These are phyloP conservation scores for Tricholoma sp. DNA, from an alignment of 768 basidiomycete genomes.

Conservation along the genomic window DNA sequence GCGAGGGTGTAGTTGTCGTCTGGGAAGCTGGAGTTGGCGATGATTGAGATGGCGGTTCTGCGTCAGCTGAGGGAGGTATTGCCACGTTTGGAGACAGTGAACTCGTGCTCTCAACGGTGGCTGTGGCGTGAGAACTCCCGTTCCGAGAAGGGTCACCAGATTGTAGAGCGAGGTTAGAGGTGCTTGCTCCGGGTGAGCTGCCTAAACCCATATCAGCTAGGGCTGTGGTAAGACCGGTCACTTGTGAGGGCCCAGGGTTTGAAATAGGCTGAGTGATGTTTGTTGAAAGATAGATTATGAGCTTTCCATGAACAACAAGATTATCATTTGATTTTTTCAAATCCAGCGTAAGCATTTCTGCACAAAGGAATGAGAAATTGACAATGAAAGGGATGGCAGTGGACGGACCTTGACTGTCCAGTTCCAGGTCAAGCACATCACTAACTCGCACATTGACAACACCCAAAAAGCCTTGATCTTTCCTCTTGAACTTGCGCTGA, in stretches of 20 bases:
- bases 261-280: conserved; percentile 80
- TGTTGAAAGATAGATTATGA: conserved; percentile 94
- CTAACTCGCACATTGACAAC: conserved; percentile 94
- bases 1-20: conserved; percentile 20
- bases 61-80: conserved; percentile 19
- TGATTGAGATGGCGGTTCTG: conserved; percentile 18
- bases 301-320: conserved; percentile 94
- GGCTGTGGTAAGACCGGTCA: conserved; percentile 51
- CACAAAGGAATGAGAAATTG: conserved; percentile 3
- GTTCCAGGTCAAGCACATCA: conserved; percentile 85
- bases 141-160: conserved; percentile 48
- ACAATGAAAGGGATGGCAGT: conserved; percentile 2
- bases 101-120: conserved; percentile 38
- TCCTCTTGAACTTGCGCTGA: conserved; percentile 97
- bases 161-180: conserved; percentile 43
- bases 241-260: conserved; percentile 77
- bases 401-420: conserved; percentile 87
- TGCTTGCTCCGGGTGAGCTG: conserved; percentile 55
- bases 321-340: conserved; percentile 99
- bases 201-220: conserved; percentile 59
- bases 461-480: conserved; percentile 96
- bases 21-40: conserved; percentile 21
- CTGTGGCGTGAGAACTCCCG: conserved; percentile 63
- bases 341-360: conserved; percentile 96
- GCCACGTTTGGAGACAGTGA: conserved; percentile 30